Conservation (phyloP, 129 eudicot species). For the Sambucus nigra region DNA sequence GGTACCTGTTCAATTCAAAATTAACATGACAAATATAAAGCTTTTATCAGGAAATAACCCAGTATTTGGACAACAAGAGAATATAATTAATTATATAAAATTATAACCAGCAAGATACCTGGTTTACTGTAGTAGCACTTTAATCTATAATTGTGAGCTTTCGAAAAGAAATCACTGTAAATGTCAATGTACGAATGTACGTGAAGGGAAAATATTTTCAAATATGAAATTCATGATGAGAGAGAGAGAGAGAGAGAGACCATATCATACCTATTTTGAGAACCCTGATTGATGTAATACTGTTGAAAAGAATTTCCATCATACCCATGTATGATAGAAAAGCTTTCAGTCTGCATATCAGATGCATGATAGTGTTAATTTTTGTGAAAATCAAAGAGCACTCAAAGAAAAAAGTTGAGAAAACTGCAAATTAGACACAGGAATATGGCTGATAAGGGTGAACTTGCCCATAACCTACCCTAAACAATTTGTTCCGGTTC, state of each 20-base stretch:
- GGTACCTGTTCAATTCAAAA: constrained; percentile 22
- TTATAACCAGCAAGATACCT: constrained; percentile 30
- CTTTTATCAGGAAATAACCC: neutral
- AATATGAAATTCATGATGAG: constrained; percentile 1
- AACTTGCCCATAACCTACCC: too few relatives aligned
- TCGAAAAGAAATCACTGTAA: constrained; percentile 60
- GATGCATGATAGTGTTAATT: constrained; percentile 1
- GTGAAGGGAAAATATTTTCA: neutral
- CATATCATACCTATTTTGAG: constrained; percentile 39
- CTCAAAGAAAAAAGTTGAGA: neutral
- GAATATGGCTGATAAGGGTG: too few relatives aligned
- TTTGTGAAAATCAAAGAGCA: neutral
- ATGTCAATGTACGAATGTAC: neutral
- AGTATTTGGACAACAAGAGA: neutral
- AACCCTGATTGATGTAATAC: constrained; percentile 41
- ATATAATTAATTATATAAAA: neutral
- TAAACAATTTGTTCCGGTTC: too few relatives aligned
- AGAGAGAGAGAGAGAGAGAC: neutral
- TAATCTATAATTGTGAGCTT: constrained; percentile 69
- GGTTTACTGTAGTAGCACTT: constrained; percentile 62
- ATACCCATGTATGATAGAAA: constrained; percentile 54
- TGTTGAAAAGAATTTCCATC: constrained; percentile 50
- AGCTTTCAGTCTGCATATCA: constrained; percentile 48
- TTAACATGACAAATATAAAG: neutral
- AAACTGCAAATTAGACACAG: too few relatives aligned